Base-by-base conservation (phyloP, 1,284 basidiomycete genomes). In the Phenoliferia sp. region DNA sequence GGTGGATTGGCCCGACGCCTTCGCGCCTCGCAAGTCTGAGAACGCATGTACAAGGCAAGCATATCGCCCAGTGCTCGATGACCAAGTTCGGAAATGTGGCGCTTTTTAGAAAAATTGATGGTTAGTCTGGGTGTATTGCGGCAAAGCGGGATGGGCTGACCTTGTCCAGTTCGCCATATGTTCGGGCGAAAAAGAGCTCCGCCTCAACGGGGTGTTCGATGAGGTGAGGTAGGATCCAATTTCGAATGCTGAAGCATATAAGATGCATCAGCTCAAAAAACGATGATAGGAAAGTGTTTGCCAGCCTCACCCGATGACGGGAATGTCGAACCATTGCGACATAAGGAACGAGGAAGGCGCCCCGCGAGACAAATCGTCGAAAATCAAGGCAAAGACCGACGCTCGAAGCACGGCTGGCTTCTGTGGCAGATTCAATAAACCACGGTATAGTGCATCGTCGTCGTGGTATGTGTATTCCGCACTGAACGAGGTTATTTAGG, bases 11-110 rank as follows among this genome's bases (percentile, higher is more conserved):
- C 29, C 7, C 19, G 15, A 19, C 64, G 52, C 17, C 58, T 62
- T 12, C 26, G 33, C 15, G 59, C 39, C 34, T 72, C 71, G 55
- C 71, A 72, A 3, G 61, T 63, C 48, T 70, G 63, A 44, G 66
- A 63, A 10, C 64, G 64, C 19, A 68, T n/a, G 56, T 63, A 72
- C 15, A 72, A 63, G 29, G 69, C 35, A 2, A 72, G 54, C 71
- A 72, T 70, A 56, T 72, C 71, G 26, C 60, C 71, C 6, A 68
- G 28, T 0, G 61, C 64, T 6, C 34, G n/a, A 36, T 72, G 70
- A 2, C 56, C 34, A 16, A 58, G 2, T 4, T 50, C 28, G 0
- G 60, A 57, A n/a, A 72, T 72, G 61, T 72, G 70, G 2, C 70
- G 64, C 66, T 69, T 2, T 44, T 44, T 12, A 44, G 39, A 44